Conservation (phyloP, 768 basidiomycete genomes). For the Hypsizygus marmoreus region DNA sequence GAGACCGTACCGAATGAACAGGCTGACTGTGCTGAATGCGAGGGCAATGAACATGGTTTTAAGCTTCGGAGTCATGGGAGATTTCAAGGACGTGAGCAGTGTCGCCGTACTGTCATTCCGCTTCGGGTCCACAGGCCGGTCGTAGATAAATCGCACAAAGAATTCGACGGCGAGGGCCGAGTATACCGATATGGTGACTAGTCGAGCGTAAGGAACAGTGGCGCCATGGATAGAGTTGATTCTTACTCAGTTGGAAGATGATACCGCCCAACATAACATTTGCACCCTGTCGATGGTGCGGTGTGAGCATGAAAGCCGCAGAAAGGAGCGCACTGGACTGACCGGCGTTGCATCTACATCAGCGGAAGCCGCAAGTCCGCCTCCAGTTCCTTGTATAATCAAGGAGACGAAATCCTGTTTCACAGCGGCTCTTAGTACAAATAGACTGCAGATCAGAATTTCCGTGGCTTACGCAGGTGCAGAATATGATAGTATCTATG, state of each 20-base stretch:
- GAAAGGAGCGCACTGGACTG: no score
- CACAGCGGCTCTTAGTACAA: background rate
- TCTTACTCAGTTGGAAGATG: conserved; percentile 53
- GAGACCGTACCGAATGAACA: conserved; percentile 50
- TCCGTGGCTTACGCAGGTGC: conserved; percentile 30
- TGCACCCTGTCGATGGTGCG: conserved; percentile 17
- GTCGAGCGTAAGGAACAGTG: background rate
- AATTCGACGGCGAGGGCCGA: conserved; percentile 44
- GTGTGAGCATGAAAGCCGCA: background rate
- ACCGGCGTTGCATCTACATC: conserved; percentile 9
- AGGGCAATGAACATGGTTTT: conserved; percentile 36
- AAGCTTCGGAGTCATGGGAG: conserved; percentile 15
- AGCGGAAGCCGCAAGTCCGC: conserved; percentile 50
- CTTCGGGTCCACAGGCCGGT: conserved; percentile 30
- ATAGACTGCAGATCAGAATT: background rate
- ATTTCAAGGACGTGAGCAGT: background rate
- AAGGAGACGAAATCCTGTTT: conserved; percentile 63
- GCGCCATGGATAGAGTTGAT: background rate
- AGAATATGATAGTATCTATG: conserved; percentile 43
- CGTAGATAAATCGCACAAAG: conserved; percentile 37
- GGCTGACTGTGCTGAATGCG: conserved; percentile 35
- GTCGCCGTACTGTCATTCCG: background rate
- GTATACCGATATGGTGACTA: conserved; percentile 46
- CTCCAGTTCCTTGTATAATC: conserved; percentile 65
- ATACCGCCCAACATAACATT: conserved; percentile 61